These are phyloP conservation scores for Talaromyces piceae DNA, from an alignment of 2,329 filamentous ascomycete species.

Conservation along the genomic window DNA sequence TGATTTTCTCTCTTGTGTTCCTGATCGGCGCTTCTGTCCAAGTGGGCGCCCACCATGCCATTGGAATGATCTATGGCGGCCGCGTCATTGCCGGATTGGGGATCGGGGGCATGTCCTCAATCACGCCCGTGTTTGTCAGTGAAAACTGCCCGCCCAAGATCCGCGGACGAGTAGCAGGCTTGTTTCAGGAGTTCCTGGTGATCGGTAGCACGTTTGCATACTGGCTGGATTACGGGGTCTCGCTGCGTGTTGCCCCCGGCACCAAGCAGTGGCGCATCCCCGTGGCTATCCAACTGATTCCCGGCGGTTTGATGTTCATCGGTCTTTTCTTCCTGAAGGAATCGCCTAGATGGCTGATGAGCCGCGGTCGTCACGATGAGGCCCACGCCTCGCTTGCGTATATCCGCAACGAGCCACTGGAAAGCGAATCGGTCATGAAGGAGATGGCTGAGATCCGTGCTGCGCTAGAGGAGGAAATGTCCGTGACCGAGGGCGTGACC, in stretches of 20 bases:
- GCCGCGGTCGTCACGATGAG: slow-evolving; percentile 41
- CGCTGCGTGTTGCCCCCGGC: slow-evolving; percentile 35
- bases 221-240: slow-evolving; percentile 48
- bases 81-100: slow-evolving; percentile 31
- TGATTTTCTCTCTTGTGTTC: slow-evolving; percentile 27
- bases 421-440: slow-evolving; percentile 20
- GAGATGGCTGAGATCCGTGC: slow-evolving; percentile 35
- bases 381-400: slow-evolving; percentile 33
- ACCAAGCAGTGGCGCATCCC: slow-evolving; percentile 49
- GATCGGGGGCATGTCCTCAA: slow-evolving; percentile 32
- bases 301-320: slow-evolving; percentile 43
- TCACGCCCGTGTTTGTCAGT: slow-evolving; percentile 31
- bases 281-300: slow-evolving; percentile 47
- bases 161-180: slow-evolving; percentile 28
- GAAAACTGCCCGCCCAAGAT: slow-evolving; percentile 27
- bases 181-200: slow-evolving; percentile 33
- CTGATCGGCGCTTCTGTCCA: slow-evolving; percentile 30
- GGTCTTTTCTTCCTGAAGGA: slow-evolving; percentile 48
- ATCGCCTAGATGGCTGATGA: slow-evolving; percentile 48
- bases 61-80: slow-evolving; percentile 30
- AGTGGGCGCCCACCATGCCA: slow-evolving; percentile 22
- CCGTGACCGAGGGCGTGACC: slow-evolving; percentile 33
- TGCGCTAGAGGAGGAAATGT: slow-evolving; percentile 36
- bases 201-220: slow-evolving; percentile 43
- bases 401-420: slow-evolving; percentile 26